Percentiles rank a stretch among this genome's conserved stretches.
phyloP scores from a whole-genome alignment of 257 asterid genomes.

The Ajuga chamaepitys region DNA sequence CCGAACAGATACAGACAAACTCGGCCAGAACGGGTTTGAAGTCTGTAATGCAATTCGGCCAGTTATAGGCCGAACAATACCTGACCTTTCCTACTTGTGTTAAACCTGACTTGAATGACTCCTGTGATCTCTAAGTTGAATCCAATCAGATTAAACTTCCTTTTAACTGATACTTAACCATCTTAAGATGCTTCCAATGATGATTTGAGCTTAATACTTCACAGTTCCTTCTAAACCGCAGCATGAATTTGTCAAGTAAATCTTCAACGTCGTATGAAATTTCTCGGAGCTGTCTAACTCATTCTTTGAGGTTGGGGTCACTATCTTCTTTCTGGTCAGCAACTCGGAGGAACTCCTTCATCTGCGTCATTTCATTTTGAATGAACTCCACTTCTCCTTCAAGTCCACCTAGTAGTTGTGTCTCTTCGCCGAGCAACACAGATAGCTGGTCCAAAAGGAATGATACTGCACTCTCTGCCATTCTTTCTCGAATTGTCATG shows the following conservation, averaged over 20 bases:
- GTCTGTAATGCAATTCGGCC: too few relatives aligned
- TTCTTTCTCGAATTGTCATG: background rate
- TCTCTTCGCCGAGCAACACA: conserved; percentile 3
- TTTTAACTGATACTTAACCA: too few relatives aligned
- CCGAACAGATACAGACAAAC: too few relatives aligned
- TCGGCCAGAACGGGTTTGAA: too few relatives aligned
- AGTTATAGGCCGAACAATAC: too few relatives aligned
- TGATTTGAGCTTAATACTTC: too few relatives aligned
- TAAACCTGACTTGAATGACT: too few relatives aligned
- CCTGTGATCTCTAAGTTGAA: too few relatives aligned
- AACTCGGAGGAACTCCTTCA: conserved; percentile 26
- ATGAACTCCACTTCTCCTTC: conserved; percentile 9
- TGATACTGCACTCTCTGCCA: conserved; percentile 23
- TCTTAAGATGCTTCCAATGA: too few relatives aligned
- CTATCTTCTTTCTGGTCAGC: conserved; percentile 26
- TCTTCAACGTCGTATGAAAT: too few relatives aligned
- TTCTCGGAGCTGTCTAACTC: conserved; percentile 30
- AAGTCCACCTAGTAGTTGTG: conserved; percentile 4
- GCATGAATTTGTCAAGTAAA: conserved; percentile 28
- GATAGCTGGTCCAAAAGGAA: conserved; percentile 20
- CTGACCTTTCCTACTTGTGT: too few relatives aligned
- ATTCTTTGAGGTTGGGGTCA: conserved; percentile 14
- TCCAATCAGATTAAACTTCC: too few relatives aligned
- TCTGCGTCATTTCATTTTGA: conserved; percentile 16
- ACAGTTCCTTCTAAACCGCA: background rate